A percentile compares a stretch with the other conserved stretches of the same genome.
Conservation (phyloP, 257 asterid genomes). For the Mitragyna speciosa region DNA sequence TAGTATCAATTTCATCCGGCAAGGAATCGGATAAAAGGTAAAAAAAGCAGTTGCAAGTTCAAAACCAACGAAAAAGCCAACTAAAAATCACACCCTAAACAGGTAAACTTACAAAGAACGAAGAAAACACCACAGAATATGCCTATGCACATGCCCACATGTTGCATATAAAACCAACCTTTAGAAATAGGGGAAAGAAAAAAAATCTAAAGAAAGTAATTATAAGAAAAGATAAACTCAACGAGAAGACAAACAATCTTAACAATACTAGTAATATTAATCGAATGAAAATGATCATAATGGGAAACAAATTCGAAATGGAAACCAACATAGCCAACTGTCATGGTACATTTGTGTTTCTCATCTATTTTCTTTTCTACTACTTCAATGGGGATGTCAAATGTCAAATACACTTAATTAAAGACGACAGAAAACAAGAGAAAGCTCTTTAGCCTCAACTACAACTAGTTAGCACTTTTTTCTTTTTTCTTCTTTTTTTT, state of each 20-base stretch:
- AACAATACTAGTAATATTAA: not conserved
- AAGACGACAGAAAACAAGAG: constrained; percentile 1
- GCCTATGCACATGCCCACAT: constrained; percentile 30
- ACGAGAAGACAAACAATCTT: not conserved
- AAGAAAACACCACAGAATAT: constrained; percentile 18
- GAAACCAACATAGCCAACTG: constrained; percentile 7
- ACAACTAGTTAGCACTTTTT: not conserved
- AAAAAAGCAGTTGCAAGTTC: constrained; percentile 27
- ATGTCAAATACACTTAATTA: not conserved
- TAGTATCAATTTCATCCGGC: constrained; percentile 30
- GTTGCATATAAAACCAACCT: constrained; percentile 22
- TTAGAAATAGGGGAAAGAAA: not conserved
- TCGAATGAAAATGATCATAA: constrained; percentile 24
- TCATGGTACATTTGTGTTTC: constrained; percentile 7
- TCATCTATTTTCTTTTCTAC: not conserved
- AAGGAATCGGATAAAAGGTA: constrained; percentile 34
- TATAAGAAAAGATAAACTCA: not conserved
- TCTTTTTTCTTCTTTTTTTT: not conserved
- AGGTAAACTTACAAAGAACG: constrained; percentile 29
- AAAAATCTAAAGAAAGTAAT: not conserved
- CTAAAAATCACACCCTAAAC: constrained; percentile 23
- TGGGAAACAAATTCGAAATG: constrained; percentile 37
- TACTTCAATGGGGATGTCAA: constrained; percentile 10
- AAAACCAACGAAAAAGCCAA: constrained; percentile 25
- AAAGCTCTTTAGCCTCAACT: not conserved